Evolutionary conservation across 768 basidiomycete species (phyloP), one percentile per base, ranked within the genome.

Genomic region (Panaeolus cyanescens): DNA sequence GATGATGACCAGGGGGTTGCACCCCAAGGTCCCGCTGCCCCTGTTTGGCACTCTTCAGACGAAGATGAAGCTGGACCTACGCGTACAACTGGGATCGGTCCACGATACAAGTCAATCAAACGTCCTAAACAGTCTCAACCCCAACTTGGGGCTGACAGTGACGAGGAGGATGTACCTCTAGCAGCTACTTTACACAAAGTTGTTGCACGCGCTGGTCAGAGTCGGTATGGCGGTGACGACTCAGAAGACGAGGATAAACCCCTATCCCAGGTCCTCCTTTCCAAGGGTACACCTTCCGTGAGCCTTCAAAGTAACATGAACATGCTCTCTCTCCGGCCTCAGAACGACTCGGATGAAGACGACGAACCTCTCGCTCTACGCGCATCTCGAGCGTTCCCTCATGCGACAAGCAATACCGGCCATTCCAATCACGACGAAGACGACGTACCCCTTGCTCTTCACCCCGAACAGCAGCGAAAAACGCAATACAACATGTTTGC

Each of bases 111-210:
- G 19, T 65, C 79, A 79, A 13, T 12, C 54, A 75, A 72, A 19
- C 60, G 37, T 37, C 72, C 65, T 20, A 64, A 65, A 58, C 28
- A 50, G 17, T 39, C 37, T 34, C 54, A 53, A 42, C 39, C 59
- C 17, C 64, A n/a, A 45, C 32, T 55, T 20, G 68, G 66, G 17
- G 82, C 80, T 55, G 81, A 82, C 19, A 85, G 87, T 63, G 91
- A 90, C 62, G 92, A 92, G 57, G 92, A 94, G 64, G 92, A 95
- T 74, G 65, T 93, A 40, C 93, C 93, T 2, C 79, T 95, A 8
- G 85, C 86, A 25, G 84, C 83, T 2, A 84, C 89, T 7, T 76
- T 86, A n/a, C 77, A 79, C 58, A 83, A 84, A 33, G 85, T 80
- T n/a, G 74, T 75, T 20, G 80, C 81, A 61, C 83, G 86, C 53